Evolutionary conservation across 768 basidiomycete species (phyloP), one percentile per base, ranked within the genome.

Genomic region (Royoungia palumana): DNA sequence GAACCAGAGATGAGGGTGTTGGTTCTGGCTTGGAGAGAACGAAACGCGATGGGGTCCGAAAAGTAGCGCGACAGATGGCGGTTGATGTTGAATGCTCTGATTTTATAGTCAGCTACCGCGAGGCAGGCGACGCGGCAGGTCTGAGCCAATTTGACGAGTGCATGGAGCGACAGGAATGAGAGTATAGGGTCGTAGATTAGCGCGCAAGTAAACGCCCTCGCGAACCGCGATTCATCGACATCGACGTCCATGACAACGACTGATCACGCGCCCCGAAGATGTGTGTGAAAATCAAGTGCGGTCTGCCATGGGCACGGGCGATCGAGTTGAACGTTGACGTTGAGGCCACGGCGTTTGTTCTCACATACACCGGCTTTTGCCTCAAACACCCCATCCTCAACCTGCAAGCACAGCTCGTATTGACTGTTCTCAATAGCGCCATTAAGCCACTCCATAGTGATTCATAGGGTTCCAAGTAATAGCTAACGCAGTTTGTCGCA

Each of bases 1-100:
- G 80, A 80, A 10, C 80, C 80, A 4, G 80, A 81, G 17, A 82
- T 73, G 20, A 82, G 54, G 0, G 72, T 70, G 34, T 69, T 72
- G 0, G 75, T 78, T 14, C 47, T 55, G 0, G 67, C 70, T 56
- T 77, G 78, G 4, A 79, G 62, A 5, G 53, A 57, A 14, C 78
- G 70, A 48, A 80, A 81, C 5, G 59, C 58, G n/a, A 61, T n/a
- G 6, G 69, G 68, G 20, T 68, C 49, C 4, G 51, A 35, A 52
- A 78, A 75, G 46, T 66, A 76, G 7, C 62, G 60, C 6, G 53
- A 57, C n/a, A 76, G 63, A 38, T 67, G 68, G 19, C 47, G 54
- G 47, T 73, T 65, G 50, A 75, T 54, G 49, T 69, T 67, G 63
- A 61, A 73, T 0, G 69, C 67, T 5, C 67, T 60, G 1, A 5